A percentile compares a stretch with the other conserved stretches of the same genome.
Conservation (phyloP, 1,284 basidiomycete species). For the Microstroma glucosiphilum region DNA sequence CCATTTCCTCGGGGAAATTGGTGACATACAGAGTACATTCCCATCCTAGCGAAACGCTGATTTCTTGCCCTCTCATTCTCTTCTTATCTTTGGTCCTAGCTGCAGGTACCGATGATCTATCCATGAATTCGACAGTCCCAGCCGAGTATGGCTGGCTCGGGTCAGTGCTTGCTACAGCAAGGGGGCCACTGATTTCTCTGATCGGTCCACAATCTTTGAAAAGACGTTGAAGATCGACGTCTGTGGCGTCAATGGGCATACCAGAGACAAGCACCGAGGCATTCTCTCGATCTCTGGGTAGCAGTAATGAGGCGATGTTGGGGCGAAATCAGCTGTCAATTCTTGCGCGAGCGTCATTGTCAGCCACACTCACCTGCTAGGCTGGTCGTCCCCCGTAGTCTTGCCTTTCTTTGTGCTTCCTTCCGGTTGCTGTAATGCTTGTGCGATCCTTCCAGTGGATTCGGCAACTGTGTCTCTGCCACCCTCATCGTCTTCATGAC, state of each 20-base stretch:
- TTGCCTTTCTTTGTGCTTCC: neutral
- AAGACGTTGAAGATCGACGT: conserved; percentile 64
- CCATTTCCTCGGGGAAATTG: conserved; percentile 84
- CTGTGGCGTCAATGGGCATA: conserved; percentile 59
- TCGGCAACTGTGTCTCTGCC: neutral
- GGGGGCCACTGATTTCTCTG: conserved; percentile 35
- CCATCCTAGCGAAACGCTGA: conserved; percentile 83
- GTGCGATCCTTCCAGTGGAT: neutral
- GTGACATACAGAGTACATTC: conserved; percentile 91
- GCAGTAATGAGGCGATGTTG: no score
- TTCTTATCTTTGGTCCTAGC: conserved; percentile 92
- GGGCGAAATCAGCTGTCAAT: no score
- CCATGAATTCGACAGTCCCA: conserved; percentile 52
- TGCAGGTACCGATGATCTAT: conserved; percentile 58
- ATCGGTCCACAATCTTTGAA: conserved; percentile 64
- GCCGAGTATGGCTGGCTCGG: conserved; percentile 20
- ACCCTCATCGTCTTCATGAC: neutral
- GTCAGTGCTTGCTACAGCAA: conserved; percentile 8
- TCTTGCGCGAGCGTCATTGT: no score
- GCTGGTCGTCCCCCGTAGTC: neutral
- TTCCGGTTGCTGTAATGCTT: no score
- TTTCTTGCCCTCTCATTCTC: conserved; percentile 59
- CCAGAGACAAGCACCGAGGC: conserved; percentile 80
- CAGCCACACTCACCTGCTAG: no score
- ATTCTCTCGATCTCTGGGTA: conserved; percentile 78